A percentile compares a stretch with the other conserved stretches of the same genome.
phyloP scores from a whole-genome alignment of 257 asterid species.

The Salvia splendens region DNA sequence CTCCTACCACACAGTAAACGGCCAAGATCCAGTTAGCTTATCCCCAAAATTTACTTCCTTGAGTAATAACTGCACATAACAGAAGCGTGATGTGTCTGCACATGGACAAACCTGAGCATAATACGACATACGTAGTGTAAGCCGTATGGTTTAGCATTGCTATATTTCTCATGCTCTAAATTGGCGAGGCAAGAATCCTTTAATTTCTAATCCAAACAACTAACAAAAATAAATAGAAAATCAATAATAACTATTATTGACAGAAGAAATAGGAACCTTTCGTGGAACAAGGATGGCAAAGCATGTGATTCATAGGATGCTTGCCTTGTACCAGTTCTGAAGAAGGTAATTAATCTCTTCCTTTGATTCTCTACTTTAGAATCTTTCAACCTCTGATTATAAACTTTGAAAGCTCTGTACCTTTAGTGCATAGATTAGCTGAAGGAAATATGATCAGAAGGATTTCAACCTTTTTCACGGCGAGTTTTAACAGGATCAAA shows the following conservation, averaged over 20 bases:
- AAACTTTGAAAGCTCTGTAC: not conserved
- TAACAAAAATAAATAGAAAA: not conserved
- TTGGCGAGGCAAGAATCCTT: not conserved
- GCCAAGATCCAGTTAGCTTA: not conserved
- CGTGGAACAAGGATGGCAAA: not conserved
- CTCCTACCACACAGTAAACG: no score
- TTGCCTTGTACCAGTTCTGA: conserved; percentile 34
- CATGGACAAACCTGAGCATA: no score
- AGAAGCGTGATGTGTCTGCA: conserved; percentile 13
- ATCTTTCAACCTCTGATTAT: not conserved
- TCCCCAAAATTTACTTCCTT: conserved; percentile 6
- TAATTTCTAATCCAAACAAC: conserved; percentile 6
- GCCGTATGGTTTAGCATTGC: no score
- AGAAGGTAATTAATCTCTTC: conserved; percentile 37
- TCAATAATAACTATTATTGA: not conserved
- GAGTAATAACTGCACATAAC: conserved; percentile 9
- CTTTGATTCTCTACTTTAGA: not conserved
- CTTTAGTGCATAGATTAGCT: no score
- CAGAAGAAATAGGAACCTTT: conserved; percentile 28
- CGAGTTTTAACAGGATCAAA: conserved; percentile 40
- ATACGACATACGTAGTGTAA: no score
- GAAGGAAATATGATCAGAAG: no score
- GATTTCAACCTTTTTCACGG: conserved; percentile 40
- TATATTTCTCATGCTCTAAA: conserved; percentile 14
- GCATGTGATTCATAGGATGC: conserved; percentile 22